Base-by-base conservation (phyloP, 1,139 yeast genomes). In the Saccharomyces pastorianus region DNA sequence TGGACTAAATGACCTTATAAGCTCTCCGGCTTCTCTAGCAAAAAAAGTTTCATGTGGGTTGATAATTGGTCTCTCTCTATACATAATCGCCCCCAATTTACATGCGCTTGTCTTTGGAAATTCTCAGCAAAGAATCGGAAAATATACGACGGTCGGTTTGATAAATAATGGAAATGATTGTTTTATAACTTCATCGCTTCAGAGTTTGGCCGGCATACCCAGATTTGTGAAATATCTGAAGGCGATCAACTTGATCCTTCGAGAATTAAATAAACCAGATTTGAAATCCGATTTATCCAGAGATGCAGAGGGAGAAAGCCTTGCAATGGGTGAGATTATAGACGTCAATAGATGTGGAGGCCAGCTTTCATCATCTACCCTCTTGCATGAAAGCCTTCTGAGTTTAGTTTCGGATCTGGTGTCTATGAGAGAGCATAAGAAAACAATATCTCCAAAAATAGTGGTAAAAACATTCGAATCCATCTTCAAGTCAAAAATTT, bases 111-210 rank as follows among this genome's bases (percentile, higher is more conserved):
- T 32, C 38, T 32, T 32, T 32, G 38, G 38, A 13, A 32, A 32
- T n/a, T n/a, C 14, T 32, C 0, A 32, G 38, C 38, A 79, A 60
- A 74, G 90, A 64, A 84, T 83, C 14, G 95, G 84, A 64, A 84
- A 80, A 61, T 76, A 82, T 65, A 86, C 96, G 14, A 88, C 95
- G 0, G 38, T 32, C 14, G 97, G 97, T 2, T 74, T 91, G 49
- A 76, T 84, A 60, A 93, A 91, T 68, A 76, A 84, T 59, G 80
- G 93, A 56, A 88, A 88, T 63, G 96, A 90, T 67, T 91, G 98
- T 69, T 91, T 88, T 72, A 96, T 96, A 57, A 91, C 93, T 65
- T 82, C 95, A n/a, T 84, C 91, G 1, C 67, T 93, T 25, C 98
- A 91, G 68, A 95, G 96, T 0, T 78, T 90, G 57, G 83, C 89